Conservation (phyloP, 2,329 filamentous ascomycete species). For the Cercospora citrullina region DNA sequence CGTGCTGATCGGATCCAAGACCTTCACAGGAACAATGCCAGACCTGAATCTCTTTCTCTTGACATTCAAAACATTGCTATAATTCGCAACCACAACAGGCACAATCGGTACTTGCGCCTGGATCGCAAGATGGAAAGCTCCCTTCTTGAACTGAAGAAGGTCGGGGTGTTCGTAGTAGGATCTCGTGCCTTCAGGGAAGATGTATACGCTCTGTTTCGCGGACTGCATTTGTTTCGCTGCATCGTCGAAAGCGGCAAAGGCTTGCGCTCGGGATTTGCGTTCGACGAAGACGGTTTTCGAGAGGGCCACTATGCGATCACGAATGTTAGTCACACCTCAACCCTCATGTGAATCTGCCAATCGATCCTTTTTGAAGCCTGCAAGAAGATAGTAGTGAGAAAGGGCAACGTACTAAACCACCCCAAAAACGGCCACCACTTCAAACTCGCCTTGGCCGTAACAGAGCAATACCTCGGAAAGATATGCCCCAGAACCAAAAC, state of each 20-base stretch:
- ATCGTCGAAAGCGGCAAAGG: conserved; percentile 79
- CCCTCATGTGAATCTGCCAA: no score
- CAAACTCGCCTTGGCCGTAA: conserved; percentile 87
- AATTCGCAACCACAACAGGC: conserved; percentile 64
- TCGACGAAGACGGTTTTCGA: conserved; percentile 95
- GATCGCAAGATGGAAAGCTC: conserved; percentile 92
- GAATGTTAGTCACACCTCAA: conserved; percentile 20
- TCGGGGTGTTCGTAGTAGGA: conserved; percentile 81
- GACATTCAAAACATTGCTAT: conserved; percentile 49
- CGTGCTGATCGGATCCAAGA: conserved; percentile 79
- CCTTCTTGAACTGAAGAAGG: conserved; percentile 97
- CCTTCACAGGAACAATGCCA: conserved; percentile 62
- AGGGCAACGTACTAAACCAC: conserved; percentile 69
- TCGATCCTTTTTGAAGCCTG: no score
- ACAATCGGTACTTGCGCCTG: conserved; percentile 93
- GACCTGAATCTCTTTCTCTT: conserved; percentile 45
- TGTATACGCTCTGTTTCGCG: conserved; percentile 69
- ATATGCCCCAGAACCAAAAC: conserved; percentile 85
- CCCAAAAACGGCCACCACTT: conserved; percentile 80
- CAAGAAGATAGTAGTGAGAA: no score
- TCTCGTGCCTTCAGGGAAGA: conserved; percentile 90
- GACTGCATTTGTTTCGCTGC: conserved; percentile 77
- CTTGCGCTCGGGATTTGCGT: conserved; percentile 77
- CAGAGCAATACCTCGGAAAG: conserved; percentile 87
- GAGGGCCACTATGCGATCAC: conserved; percentile 60